Evolutionary conservation across 2,329 filamentous ascomycete genomes (phyloP).

Genomic region (Cladosporium oxysporum): DNA sequence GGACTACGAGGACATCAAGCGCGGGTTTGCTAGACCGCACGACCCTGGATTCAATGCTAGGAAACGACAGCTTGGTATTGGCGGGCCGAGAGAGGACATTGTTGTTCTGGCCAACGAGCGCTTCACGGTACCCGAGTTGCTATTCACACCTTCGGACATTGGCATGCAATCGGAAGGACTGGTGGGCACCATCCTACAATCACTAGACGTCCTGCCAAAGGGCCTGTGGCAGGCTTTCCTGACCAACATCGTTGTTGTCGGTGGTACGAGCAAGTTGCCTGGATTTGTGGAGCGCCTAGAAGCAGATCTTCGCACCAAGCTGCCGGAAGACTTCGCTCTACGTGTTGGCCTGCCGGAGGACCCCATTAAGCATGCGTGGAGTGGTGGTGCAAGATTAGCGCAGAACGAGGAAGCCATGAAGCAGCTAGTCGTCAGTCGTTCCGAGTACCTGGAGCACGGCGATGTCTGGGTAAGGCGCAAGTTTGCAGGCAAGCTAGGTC

Average conservation of each 20-base stretch:
- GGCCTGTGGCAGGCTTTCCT: constrained; percentile 81
- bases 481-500: constrained; percentile 36
- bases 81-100: constrained; percentile 67
- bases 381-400: constrained; percentile 78
- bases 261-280: constrained; percentile 76
- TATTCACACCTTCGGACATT: constrained; percentile 85
- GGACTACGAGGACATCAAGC: constrained; percentile 65
- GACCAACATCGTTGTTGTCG: constrained; percentile 85
- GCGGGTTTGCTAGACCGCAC: constrained; percentile 75
- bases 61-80: constrained; percentile 51
- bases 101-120: constrained; percentile 88
- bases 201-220: constrained; percentile 71
- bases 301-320: constrained; percentile 32
- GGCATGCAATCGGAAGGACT: constrained; percentile 82
- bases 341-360: constrained; percentile 69
- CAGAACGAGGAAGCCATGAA: constrained; percentile 65
- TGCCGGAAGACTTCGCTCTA: constrained; percentile 71
- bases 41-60: constrained; percentile 65
- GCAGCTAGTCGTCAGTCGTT: constrained; percentile 73
- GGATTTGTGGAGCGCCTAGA: constrained; percentile 77
- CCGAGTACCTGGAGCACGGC: constrained; percentile 91
- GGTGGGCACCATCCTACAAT: constrained; percentile 79
- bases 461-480: constrained; percentile 37
- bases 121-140: constrained; percentile 83
- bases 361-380: constrained; percentile 80